Base-by-base conservation (phyloP, 257 asterid genomes). In the Penstemon barbatus region DNA sequence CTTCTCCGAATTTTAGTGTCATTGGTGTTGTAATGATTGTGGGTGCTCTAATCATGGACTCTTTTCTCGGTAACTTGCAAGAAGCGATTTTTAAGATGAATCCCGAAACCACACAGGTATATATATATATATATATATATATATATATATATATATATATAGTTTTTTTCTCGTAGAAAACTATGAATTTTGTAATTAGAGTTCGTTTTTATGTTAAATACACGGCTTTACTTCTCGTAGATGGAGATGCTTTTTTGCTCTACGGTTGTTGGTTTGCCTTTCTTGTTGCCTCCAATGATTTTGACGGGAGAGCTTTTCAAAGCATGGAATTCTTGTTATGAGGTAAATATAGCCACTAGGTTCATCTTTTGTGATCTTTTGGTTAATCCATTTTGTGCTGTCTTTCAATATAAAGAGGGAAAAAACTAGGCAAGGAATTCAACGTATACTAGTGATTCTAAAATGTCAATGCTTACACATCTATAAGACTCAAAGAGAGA, bases 221-320 rank as follows among this genome's bases (percentile, higher is more conserved):
- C 5, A 0, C 0, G 2, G 11, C 5, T 67, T 40, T 58, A 9
- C 45, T 71, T 74, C 59, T 41, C 41, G 6, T 73, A 91, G 96
- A 91, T 68, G 83, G 97, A 91, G 83, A 91, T 91, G 97, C 79
- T 88, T 43, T 88, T 88, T 81, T 88, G 97, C 84, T 91, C 96
- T 1, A 91, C 97, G 0, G 82, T 89, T 6, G 95, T 91, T 1
- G 97, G 96, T 3, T 64, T 84, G 74, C 97, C 97, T 71, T 79
- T 91, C 78, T 85, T 91, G 4, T 72, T 88, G 69, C 80, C 79
- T 5, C 96, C 95, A 10, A 91, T 91, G 96, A 70, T 91, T 44
- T 49, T 91, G 73, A 91, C 92, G 0, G 97, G 95, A 63, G 97
- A 91, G 82, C 63, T 91, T 58, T 74, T 85, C 62, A 77, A 70